Base-by-base conservation (phyloP, 2,329 filamentous ascomycete genomes). In the Aspergillus bombycis region DNA sequence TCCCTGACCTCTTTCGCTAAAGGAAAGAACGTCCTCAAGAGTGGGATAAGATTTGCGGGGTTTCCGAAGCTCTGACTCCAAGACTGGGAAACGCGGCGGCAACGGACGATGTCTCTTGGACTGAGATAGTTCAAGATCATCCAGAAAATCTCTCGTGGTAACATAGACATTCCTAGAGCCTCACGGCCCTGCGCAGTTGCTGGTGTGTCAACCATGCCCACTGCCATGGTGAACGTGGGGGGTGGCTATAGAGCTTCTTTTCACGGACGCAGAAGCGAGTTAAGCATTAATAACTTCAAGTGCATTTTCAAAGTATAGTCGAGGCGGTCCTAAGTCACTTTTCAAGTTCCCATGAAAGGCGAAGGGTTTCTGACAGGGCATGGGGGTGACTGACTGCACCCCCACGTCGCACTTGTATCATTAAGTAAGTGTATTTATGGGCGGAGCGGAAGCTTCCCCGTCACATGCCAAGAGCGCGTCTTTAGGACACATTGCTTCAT, bases 61-160 rank as follows among this genome's bases (percentile, higher is more conserved):
- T 83, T 80, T 50, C 80, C 79, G 67, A 89, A 87, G 10, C 83
- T 82, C 16, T 73, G 70, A 41, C 80, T 72, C 80, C 85, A 86
- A 11, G 74, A 71, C 45, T 75, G 80, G 21, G 81, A 87, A 41
- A 89, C 83, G 26, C 80, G 80, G 57, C 85, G 86, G 70, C 81
- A 84, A 55, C 80, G 75, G 19, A 88, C 71, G 58, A 82, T 75
- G 65, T 88, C 85, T 21, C 70, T 74, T 2, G 86, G 80, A 0
- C 82, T 73, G 19, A 90, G 78, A 66, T 83, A 72, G 2, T 70
- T 76, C 41, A 85, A 63, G 60, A 89, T 76, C 56, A 87, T 78
- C 63, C 87, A 78, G 68, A 89, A 88, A 54, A 89, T 72, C 58
- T 88, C 85, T 68, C 82, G 81, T n/a, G 87, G 86, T 45, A 89